These are phyloP conservation scores for Calonectria honghensis DNA, from an alignment of 2,329 filamentous ascomycete species.

Conservation along the genomic window DNA sequence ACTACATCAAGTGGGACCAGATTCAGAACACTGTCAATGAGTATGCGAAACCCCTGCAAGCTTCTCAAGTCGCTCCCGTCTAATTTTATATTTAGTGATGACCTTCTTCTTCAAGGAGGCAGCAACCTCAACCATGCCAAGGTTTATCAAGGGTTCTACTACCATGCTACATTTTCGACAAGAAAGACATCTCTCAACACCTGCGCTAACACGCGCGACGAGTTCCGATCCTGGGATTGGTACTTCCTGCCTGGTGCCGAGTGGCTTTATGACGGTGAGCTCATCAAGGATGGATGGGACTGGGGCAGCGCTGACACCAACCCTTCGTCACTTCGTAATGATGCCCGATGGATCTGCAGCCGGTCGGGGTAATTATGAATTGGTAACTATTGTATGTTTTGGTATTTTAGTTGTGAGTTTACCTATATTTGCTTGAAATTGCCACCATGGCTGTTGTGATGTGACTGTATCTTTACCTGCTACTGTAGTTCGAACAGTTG, in stretches of 20 bases:
- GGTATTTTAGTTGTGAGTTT: background rate
- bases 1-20: slow-evolving; percentile 44
- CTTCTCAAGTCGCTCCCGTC: background rate
- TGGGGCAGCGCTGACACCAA: slow-evolving; percentile 38
- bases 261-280: slow-evolving; percentile 30
- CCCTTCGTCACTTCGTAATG: slow-evolving; percentile 31
- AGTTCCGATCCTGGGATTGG: slow-evolving; percentile 40
- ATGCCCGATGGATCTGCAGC: slow-evolving; percentile 33
- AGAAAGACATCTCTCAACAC: slow-evolving; percentile 34
- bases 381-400: background rate
- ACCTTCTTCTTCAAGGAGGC: slow-evolving; percentile 28
- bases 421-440: background rate
- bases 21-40: slow-evolving; percentile 49
- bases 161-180: slow-evolving; percentile 37
- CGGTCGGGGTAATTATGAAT: background rate
- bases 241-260: slow-evolving; percentile 32
- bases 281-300: slow-evolving; percentile 35
- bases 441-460: background rate
- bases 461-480: background rate
- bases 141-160: slow-evolving; percentile 40
- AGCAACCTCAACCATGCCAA: slow-evolving; percentile 38
- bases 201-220: slow-evolving; percentile 30
- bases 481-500: background rate
- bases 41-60: slow-evolving; percentile 20
- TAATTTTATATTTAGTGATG: slow-evolving; percentile 10